These are phyloP conservation scores for Mortierella polycephala DNA, from an alignment of 371 early-diverging fungal genomes.

Conservation along the genomic window DNA sequence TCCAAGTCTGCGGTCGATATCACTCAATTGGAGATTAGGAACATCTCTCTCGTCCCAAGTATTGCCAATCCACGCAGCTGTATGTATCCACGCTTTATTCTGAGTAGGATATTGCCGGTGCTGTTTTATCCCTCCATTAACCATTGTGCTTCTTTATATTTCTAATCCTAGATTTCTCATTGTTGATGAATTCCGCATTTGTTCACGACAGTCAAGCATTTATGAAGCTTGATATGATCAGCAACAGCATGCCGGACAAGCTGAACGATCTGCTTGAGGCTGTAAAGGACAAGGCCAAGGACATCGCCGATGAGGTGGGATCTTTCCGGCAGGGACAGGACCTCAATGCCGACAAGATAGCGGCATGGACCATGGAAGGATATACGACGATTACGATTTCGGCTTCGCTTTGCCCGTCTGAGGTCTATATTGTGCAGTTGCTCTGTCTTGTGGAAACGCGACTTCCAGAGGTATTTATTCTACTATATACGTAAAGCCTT, in stretches of 20 bases:
- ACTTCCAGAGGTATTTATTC: constrained; percentile 19
- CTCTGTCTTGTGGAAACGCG: constrained; percentile 20
- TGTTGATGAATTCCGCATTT: constrained; percentile 27
- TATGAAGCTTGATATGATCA: constrained; percentile 25
- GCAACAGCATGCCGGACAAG: constrained; percentile 14
- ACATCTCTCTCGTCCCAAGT: constrained; percentile 30
- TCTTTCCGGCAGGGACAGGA: constrained; percentile 9
- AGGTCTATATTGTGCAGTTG: constrained; percentile 29
- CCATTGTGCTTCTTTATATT: background rate
- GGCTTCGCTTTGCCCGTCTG: constrained; percentile 8
- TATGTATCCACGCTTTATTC: constrained; percentile 9
- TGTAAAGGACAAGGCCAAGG: constrained; percentile 12
- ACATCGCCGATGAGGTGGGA: constrained; percentile 14
- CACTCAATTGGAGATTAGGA: constrained; percentile 32
- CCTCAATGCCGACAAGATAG: background rate
- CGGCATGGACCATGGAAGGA: constrained; percentile 14
- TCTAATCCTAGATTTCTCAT: constrained; percentile 20
- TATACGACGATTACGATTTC: constrained; percentile 12
- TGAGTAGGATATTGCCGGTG: background rate
- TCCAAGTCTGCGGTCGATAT: constrained; percentile 1
- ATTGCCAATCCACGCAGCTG: constrained; percentile 20
- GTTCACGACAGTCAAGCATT: constrained; percentile 28
- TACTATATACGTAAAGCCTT: background rate
- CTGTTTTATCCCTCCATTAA: background rate
- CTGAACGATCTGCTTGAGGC: constrained; percentile 26